Conservation (phyloP, 2,329 filamentous ascomycete genomes). For the Talaromyces pinophilus region DNA sequence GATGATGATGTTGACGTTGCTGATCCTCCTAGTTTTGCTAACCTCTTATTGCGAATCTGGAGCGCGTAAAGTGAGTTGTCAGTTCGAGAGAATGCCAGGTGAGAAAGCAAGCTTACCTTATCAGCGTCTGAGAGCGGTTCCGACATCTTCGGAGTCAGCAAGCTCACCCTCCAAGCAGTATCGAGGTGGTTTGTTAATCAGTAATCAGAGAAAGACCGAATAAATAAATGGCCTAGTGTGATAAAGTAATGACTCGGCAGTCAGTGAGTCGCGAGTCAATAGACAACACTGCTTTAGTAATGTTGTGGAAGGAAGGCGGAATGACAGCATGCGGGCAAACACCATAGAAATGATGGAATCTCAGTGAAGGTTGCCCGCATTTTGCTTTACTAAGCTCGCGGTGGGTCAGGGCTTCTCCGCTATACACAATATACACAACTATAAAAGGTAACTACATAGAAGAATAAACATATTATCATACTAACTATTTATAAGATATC, state of each 20-base stretch:
- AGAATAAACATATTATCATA: not conserved
- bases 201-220: not conserved
- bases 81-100: not conserved
- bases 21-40: slow-evolving; percentile 58
- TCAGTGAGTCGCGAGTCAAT: not conserved
- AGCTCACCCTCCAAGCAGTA: not conserved
- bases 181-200: not conserved
- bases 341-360: slow-evolving; percentile 15
- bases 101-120: slow-evolving; percentile 41
- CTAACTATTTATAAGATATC: not conserved
- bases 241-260: not conserved
- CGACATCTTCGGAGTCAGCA: slow-evolving; percentile 42
- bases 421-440: not conserved
- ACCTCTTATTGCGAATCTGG: slow-evolving; percentile 67
- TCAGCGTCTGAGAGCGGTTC: slow-evolving; percentile 52
- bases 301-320: not conserved
- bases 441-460: not conserved
- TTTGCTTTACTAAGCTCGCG: slow-evolving; percentile 13
- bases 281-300: not conserved
- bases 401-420: slow-evolving; percentile 14
- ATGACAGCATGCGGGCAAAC: slow-evolving; percentile 21
- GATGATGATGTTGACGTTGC: slow-evolving; percentile 25
- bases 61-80: slow-evolving; percentile 4
- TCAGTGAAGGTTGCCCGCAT: slow-evolving; percentile 10
- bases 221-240: not conserved